A percentile compares a stretch with the other conserved stretches of the same genome.
These are phyloP conservation scores for Petunia hybrid DNA, from an alignment of 305 asterid species.

Conservation along the genomic window DNA sequence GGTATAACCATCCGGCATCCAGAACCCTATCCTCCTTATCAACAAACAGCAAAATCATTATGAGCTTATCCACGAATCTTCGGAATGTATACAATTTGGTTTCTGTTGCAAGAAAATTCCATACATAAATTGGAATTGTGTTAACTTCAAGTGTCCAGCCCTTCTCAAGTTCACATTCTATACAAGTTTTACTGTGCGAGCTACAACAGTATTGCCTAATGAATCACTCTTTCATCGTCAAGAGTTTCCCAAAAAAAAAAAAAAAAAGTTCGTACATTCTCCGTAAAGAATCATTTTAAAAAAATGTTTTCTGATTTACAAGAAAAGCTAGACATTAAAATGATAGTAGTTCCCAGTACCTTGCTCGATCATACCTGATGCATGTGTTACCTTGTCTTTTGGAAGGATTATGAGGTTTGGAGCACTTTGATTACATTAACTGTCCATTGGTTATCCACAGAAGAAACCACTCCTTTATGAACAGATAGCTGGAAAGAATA, in stretches of 20 bases:
- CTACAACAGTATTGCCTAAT: neutral
- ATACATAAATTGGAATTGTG: no score
- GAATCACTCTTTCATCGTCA: neutral
- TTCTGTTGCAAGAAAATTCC: no score
- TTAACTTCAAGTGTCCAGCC: no score
- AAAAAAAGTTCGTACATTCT: neutral
- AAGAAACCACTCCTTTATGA: neutral
- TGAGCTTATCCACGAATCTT: no score
- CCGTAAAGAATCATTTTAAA: neutral
- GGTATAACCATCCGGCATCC: no score
- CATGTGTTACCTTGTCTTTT: neutral
- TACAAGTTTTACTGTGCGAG: no score
- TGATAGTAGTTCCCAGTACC: neutral
- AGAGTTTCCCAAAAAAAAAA: neutral
- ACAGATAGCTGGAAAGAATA: neutral
- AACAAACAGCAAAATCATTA: neutral
- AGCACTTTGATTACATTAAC: neutral
- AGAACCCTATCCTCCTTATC: no score
- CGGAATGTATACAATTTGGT: no score
- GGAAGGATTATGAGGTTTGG: neutral
- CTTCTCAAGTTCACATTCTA: no score
- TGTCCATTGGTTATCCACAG: neutral
- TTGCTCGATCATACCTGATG: neutral
- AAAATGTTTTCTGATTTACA: neutral
- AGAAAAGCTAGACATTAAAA: neutral